Base-by-base conservation (phyloP, 805 yeast genomes). In the Ogataea methylovora region DNA sequence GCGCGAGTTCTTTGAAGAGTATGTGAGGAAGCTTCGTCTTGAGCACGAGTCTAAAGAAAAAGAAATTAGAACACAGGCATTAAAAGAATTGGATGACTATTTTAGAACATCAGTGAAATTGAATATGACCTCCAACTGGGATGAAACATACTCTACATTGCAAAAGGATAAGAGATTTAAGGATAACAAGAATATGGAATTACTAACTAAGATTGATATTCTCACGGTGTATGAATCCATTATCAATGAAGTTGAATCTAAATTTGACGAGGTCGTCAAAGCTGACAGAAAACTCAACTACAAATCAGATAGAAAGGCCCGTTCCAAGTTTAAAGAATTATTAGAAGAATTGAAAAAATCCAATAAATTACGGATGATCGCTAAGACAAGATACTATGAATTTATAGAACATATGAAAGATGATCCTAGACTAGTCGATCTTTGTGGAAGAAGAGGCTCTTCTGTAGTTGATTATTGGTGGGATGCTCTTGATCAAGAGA, bases 401-500 rank as follows among this genome's bases (percentile, higher is more conserved):
- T 47, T 84, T 2, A 65, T 72, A 27, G 60, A 68, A 0, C 39
- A 48, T 5, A 45, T 85, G 1, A 73, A 73, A 38, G 69, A 71
- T 22, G 81, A 79, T 40, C 63, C 62, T 30, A 58, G 73, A 12
- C 86, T 81, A 48, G 46, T 71, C 12, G 73, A 68, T 16, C 42
- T 86, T 24, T 65, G 86, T 37, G 95, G 94, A 0, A 67, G 87
- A 35, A 65, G 71, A 29, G 95, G 95, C 0, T 85, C 95, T 0
- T 69, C 77, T 1, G 81, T 95, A 1, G 49, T 79, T 27, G 94
- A 86, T 42, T 56, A 84, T 27, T 86, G 81, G 52, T 71, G 84
- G 73, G 95, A 87, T 52, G 47, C 71, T 0, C 67, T 81, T 3
- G 87, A 81, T 44, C 79, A 73, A 36, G 76, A 74, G 45, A 66